phyloP scores from a whole-genome alignment of 148 eudicot genomes.

The Mesembryanthemum crystallinum region DNA sequence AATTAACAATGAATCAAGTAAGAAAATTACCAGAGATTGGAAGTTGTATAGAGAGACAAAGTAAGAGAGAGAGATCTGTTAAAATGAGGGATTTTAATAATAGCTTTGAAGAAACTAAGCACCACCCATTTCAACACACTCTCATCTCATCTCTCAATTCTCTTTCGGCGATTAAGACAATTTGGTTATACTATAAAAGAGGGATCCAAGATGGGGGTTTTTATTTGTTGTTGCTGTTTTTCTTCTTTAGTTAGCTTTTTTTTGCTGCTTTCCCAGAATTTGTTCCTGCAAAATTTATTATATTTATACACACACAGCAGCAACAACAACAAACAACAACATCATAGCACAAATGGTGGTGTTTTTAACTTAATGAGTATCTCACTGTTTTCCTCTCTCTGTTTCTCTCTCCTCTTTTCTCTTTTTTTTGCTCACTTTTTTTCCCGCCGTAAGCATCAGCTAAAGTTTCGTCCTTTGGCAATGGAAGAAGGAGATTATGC shows the following conservation, averaged over 20 bases:
- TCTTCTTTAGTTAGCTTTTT: background rate
- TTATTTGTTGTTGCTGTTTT: background rate
- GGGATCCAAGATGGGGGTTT: slow-evolving; percentile 11
- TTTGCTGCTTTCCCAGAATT: slow-evolving; percentile 12
- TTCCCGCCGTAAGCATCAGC: slow-evolving; percentile 30
- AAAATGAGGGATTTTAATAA: background rate
- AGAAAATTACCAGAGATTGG: slow-evolving; percentile 31
- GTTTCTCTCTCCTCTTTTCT: background rate
- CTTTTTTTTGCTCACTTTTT: slow-evolving; percentile 3
- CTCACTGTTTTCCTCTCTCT: background rate
- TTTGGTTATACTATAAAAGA: slow-evolving; percentile 8
- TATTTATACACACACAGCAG: slow-evolving; percentile 9
- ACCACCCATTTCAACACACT: background rate
- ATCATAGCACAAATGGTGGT: slow-evolving; percentile 5
- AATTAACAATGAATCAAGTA: background rate
- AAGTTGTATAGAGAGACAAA: background rate
- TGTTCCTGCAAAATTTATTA: slow-evolving; percentile 9
- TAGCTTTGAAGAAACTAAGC: slow-evolving; percentile 19
- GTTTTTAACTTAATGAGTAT: background rate
- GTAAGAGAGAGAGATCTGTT: slow-evolving; percentile 3
- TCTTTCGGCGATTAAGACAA: slow-evolving; percentile 33
- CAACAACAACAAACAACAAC: background rate
- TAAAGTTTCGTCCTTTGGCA: background rate
- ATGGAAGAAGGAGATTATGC: slow-evolving; percentile 15
- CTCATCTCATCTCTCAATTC: background rate